Percentiles rank a stretch among this genome's conserved stretches.
Evolutionary conservation across 1,139 yeast species (phyloP).

Genomic region (Nakaseomyces uthaithaninus): DNA sequence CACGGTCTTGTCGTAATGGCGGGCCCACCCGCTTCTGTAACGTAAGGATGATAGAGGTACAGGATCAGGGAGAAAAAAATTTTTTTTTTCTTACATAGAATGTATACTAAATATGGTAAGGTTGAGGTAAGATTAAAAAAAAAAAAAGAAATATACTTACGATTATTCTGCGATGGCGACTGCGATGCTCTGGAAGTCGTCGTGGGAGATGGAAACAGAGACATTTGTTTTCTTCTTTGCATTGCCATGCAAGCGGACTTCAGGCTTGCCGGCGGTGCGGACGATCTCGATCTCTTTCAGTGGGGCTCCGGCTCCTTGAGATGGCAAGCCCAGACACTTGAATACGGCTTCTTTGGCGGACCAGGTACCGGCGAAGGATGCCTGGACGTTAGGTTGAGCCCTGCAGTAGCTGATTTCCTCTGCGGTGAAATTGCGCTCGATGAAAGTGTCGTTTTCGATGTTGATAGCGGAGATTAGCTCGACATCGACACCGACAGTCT

Average conservation of each 20-base stretch:
- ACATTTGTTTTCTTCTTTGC: conserved; percentile 74
- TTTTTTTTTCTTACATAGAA: too few relatives aligned
- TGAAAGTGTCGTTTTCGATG: conserved; percentile 75
- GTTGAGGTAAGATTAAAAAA: background rate
- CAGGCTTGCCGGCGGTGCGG: conserved; percentile 85
- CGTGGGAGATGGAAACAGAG: conserved; percentile 88
- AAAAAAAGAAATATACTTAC: background rate
- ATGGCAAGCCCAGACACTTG: conserved; percentile 83
- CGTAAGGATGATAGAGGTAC: too few relatives aligned
- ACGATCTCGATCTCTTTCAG: conserved; percentile 81
- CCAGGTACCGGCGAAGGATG: conserved; percentile 97
- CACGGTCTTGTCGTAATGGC: too few relatives aligned
- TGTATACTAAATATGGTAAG: too few relatives aligned
- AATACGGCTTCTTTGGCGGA: conserved; percentile 98
- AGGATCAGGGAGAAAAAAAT: too few relatives aligned
- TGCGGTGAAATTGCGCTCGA: conserved; percentile 83
- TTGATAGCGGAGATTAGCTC: conserved; percentile 78
- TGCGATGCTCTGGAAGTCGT: conserved; percentile 94
- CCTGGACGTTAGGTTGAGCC: conserved; percentile 65
- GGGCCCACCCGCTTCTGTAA: too few relatives aligned
- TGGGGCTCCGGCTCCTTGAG: conserved; percentile 93
- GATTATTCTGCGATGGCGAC: conserved; percentile 63
- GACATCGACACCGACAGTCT: conserved; percentile 95
- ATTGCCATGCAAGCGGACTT: conserved; percentile 63
- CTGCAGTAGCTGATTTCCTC: conserved; percentile 73